phyloP scores from a whole-genome alignment of 768 basidiomycete species.

The Flagelloscypha sp. region DNA sequence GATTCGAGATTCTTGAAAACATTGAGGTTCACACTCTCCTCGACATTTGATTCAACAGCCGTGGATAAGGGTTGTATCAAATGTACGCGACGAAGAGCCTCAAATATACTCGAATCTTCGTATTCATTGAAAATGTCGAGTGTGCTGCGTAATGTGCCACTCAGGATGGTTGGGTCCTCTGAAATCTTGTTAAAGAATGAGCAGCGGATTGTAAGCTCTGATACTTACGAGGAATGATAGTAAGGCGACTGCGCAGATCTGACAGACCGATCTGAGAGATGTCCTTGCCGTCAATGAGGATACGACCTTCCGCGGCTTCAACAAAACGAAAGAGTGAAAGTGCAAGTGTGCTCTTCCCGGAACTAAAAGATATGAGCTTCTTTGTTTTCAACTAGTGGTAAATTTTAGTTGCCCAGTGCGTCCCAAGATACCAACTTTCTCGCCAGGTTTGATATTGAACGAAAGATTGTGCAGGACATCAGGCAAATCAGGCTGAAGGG shows the following conservation, averaged over 20 bases:
- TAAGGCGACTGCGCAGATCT: slow-evolving; percentile 69
- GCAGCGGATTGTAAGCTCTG: not conserved
- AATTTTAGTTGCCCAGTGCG: too few species aligned
- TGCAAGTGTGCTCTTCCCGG: slow-evolving; percentile 76
- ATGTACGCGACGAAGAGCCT: slow-evolving; percentile 78
- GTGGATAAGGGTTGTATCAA: slow-evolving; percentile 44
- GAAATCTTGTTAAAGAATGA: slow-evolving; percentile 8
- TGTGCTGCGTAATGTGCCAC: slow-evolving; percentile 72
- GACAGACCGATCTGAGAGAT: slow-evolving; percentile 74
- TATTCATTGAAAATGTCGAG: slow-evolving; percentile 86
- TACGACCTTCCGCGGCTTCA: slow-evolving; percentile 72
- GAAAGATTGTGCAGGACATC: slow-evolving; percentile 74
- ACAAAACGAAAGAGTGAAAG: slow-evolving; percentile 86
- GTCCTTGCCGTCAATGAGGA: slow-evolving; percentile 70
- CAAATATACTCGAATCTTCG: slow-evolving; percentile 79
- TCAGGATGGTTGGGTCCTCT: slow-evolving; percentile 88
- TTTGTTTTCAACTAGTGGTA: too few species aligned
- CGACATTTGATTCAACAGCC: slow-evolving; percentile 35
- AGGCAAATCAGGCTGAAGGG: slow-evolving; percentile 87
- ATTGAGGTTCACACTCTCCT: slow-evolving; percentile 55
- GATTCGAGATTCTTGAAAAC: slow-evolving; percentile 73
- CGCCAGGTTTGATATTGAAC: slow-evolving; percentile 64
- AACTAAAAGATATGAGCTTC: too few species aligned
- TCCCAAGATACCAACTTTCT: slow-evolving; percentile 73
- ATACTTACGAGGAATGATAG: slow-evolving; percentile 65